phyloP scores from a whole-genome alignment of 306 rosid species.

The Abrus precatorius region DNA sequence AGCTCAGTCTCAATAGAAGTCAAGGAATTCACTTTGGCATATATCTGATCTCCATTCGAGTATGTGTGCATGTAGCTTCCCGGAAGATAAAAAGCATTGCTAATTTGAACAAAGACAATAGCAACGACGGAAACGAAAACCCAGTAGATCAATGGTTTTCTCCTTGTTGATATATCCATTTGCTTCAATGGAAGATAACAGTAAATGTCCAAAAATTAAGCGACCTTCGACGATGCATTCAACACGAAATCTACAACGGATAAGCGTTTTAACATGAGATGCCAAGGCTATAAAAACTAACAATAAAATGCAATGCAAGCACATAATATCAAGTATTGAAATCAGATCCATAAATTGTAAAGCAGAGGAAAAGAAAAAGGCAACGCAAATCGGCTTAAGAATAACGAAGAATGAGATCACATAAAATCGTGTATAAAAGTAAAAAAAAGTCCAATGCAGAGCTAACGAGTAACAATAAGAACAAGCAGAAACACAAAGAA shows the following conservation, averaged over 20 bases:
- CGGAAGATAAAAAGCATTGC: constrained; percentile 85
- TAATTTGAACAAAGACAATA: constrained; percentile 49
- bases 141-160: constrained; percentile 51
- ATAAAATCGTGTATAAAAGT: neutral
- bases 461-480: neutral
- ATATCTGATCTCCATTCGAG: constrained; percentile 62
- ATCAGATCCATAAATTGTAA: constrained; percentile 43
- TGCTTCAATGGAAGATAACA: constrained; percentile 39
- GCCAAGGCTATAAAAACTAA: neutral
- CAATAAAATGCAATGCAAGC: neutral
- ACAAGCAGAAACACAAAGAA: neutral
- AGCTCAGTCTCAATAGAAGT: constrained; percentile 97
- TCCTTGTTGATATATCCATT: constrained; percentile 60
- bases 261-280: constrained; percentile 38
- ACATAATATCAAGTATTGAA: neutral
- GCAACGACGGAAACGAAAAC: constrained; percentile 50
- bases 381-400: neutral
- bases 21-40: constrained; percentile 90
- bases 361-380: neutral
- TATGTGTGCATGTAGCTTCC: constrained; percentile 95
- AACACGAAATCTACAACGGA: constrained; percentile 61
- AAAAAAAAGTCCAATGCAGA: neutral
- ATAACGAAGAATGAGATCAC: constrained; percentile 36
- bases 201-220: constrained; percentile 31
- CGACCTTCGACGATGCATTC: constrained; percentile 49